Evolutionary conservation across 768 basidiomycete genomes (phyloP).

Genomic region (Russula dissimulans): DNA sequence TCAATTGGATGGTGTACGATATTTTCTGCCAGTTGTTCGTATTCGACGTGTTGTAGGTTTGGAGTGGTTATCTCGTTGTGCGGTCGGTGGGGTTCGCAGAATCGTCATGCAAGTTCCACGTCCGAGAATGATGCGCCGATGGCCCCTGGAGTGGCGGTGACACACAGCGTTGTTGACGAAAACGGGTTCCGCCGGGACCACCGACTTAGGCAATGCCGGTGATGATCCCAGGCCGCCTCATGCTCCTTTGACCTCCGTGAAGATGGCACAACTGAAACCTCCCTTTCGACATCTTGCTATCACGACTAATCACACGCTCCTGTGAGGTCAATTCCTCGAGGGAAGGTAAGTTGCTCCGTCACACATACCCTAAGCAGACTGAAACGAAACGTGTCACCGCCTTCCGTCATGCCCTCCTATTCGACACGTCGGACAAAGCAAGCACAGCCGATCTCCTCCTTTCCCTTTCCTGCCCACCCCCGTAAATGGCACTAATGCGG

Average conservation of each 20-base stretch:
- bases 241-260: too few species aligned
- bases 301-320: too few species aligned
- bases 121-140: too few species aligned
- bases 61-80: background rate
- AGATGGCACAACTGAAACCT: too few species aligned
- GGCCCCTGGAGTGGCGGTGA: too few species aligned
- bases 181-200: too few species aligned
- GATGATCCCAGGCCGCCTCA: too few species aligned
- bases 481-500: background rate
- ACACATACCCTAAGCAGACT: too few species aligned
- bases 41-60: background rate
- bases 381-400: background rate
- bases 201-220: too few species aligned
- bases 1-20: background rate
- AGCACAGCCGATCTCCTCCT: background rate
- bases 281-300: too few species aligned
- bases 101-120: background rate
- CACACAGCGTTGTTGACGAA: too few species aligned
- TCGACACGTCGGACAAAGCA: slow-evolving; percentile 83
- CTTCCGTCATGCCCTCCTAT: slow-evolving; percentile 31
- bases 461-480: background rate
- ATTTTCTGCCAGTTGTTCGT: background rate
- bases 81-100: background rate
- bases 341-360: slow-evolving; percentile 33
- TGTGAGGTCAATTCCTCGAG: slow-evolving; percentile 58